Base-by-base conservation (phyloP, 1,139 yeast species). In the Scheffersomyces insectosa region DNA sequence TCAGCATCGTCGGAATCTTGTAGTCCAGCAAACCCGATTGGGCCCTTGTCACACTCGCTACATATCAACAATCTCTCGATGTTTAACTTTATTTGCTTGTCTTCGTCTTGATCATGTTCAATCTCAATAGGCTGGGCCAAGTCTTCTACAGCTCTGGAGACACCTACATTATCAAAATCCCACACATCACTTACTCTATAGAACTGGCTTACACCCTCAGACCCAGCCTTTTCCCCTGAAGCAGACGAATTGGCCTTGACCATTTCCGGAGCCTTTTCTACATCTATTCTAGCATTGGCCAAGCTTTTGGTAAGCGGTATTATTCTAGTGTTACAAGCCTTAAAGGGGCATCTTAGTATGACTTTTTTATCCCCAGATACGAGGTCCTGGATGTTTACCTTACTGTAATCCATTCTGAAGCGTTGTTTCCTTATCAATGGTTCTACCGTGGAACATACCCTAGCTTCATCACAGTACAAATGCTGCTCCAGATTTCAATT, bases 81-180 rank as follows among this genome's bases (percentile, higher is more conserved):
- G 25, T 66, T 65, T n/a, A 66, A 57, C 3, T 57, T 47, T 38
- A 46, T 12, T 53, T 39, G 28, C 9, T 31, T 48, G 1, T 45
- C 39, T 8, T 43, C 49, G 3, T 42, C 40, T 5, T 39, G 45
- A 12, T 50, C 52, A 6, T 43, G 51, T 39, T 49, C 52, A 38
- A 55, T 43, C 34, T 62, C 52, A 9, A 53, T 51, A 3, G 58
- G 59, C 12, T 60, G 48, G 2, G 45, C 35, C 7, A 59, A 47
- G 11, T 60, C 54, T 13, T 63, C 62, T 7, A 77, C 46, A 25
- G 81, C 74, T 57, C 74, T 69, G 1, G 90, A 83, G 2, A 85
- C 93, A 1, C 89, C 91, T 37, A 85, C 77, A 55, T 85, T 85
- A 51, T 85, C 91, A 53, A 85, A 85, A 50, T 80, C 85, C 91